Evolutionary conservation across 768 basidiomycete genomes (phyloP).

Genomic region (Phaeotremella skinneri): DNA sequence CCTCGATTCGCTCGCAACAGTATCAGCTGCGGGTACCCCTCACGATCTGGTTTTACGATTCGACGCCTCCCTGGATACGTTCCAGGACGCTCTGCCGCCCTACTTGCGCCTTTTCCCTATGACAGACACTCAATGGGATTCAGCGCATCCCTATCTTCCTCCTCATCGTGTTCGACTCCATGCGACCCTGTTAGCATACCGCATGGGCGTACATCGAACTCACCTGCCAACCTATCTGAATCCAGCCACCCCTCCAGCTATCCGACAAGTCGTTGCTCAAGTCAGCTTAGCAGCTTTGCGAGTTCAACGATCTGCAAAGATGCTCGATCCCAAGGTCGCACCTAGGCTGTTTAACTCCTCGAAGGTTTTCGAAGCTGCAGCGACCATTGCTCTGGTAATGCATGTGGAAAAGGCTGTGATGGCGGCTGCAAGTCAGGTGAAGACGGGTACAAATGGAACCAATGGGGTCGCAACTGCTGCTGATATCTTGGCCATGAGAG

Average conservation of each 20-base stretch:
- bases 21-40: constrained; percentile 31
- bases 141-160: constrained; percentile 31
- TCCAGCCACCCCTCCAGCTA: constrained; percentile 22
- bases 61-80: constrained; percentile 35
- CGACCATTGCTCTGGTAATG: constrained; percentile 31
- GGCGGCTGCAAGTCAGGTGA: neutral
- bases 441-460: neutral
- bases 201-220: constrained; percentile 36
- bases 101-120: constrained; percentile 36
- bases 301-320: constrained; percentile 35
- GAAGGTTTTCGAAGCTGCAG: constrained; percentile 39
- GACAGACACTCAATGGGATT: constrained; percentile 33
- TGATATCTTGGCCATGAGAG: constrained; percentile 24
- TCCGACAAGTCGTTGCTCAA: constrained; percentile 26
- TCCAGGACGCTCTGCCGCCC: constrained; percentile 40
- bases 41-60: constrained; percentile 36
- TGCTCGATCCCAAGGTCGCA: constrained; percentile 38
- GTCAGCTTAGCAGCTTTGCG: constrained; percentile 31
- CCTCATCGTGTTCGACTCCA: constrained; percentile 38
- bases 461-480: neutral
- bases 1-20: constrained; percentile 39
- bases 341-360: constrained; percentile 34
- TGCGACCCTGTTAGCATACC: constrained; percentile 29
- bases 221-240: constrained; percentile 34
- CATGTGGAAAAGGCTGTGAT: constrained; percentile 28